A percentile compares a stretch with the other conserved stretches of the same genome.
phyloP scores from a whole-genome alignment of 108 stramenopile species.

The Stephanodiscus minutulus region DNA sequence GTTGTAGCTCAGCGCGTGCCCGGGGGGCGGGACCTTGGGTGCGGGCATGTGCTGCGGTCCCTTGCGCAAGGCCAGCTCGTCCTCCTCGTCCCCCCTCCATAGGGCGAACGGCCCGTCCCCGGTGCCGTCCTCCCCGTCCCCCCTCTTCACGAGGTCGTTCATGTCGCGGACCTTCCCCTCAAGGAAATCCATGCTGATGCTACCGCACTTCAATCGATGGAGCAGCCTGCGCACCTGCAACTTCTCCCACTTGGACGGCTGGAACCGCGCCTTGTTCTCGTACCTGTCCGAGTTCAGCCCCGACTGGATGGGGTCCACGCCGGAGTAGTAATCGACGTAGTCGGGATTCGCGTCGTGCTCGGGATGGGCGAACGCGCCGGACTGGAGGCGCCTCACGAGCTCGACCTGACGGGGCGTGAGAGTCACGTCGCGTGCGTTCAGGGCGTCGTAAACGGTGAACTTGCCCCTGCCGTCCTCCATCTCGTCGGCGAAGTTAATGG shows the following conservation, averaged over 20 bases:
- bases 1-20: slow-evolving; percentile 95
- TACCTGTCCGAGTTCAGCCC: slow-evolving; percentile 78
- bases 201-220: slow-evolving; percentile 87
- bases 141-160: slow-evolving; percentile 59
- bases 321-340: slow-evolving; percentile 92
- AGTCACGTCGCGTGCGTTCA: slow-evolving; percentile 91
- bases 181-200: slow-evolving; percentile 85
- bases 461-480: slow-evolving; percentile 32
- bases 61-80: slow-evolving; percentile 81
- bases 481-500: slow-evolving; percentile 78
- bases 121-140: slow-evolving; percentile 40
- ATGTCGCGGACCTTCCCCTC: slow-evolving; percentile 80
- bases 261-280: slow-evolving; percentile 80
- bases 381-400: slow-evolving; percentile 90
- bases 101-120: slow-evolving; percentile 81
- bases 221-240: slow-evolving; percentile 85
- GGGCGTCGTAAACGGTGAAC: slow-evolving; percentile 93
- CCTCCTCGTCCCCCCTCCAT: slow-evolving; percentile 96
- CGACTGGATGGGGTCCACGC: slow-evolving; percentile 77
- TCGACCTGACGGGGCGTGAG: slow-evolving; percentile 92
- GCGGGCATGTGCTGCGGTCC: slow-evolving; percentile 96
- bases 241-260: slow-evolving; percentile 90
- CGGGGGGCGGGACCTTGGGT: slow-evolving; percentile 96
- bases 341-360: slow-evolving; percentile 93
- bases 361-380: slow-evolving; percentile 95